These are phyloP conservation scores for Brettanomyces bruxellensis DNA, from an alignment of 805 yeast species.

Conservation along the genomic window DNA sequence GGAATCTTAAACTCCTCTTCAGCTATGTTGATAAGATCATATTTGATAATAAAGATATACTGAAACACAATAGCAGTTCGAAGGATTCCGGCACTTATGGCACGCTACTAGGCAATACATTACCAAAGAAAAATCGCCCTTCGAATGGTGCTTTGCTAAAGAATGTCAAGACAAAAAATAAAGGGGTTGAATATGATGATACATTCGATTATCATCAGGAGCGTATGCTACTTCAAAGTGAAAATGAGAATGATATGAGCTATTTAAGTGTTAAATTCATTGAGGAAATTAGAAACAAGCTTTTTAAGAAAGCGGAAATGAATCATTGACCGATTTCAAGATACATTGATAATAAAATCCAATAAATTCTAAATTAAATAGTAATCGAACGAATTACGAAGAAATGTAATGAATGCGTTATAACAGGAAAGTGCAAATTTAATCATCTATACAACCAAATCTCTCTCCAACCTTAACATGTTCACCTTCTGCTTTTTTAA, in stretches of 20 bases:
- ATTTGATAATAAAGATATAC: background rate
- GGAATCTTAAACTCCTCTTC: conserved; percentile 56
- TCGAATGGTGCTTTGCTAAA: background rate
- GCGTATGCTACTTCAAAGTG: too few relatives aligned
- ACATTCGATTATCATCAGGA: background rate
- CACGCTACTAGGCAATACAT: background rate
- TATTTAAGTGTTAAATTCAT: conserved; percentile 43
- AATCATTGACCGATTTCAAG: too few relatives aligned
- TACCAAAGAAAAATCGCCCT: too few relatives aligned
- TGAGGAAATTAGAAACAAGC: conserved; percentile 38
- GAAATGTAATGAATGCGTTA: background rate
- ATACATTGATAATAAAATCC: background rate
- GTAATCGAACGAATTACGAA: background rate
- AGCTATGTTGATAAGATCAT: conserved; percentile 43
- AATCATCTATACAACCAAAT: conserved; percentile 37
- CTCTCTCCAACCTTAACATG: conserved; percentile 78
- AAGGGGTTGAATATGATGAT: background rate
- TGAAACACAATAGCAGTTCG: background rate
- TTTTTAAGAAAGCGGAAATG: conserved; percentile 23
- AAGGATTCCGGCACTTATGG: background rate
- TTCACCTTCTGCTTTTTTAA: conserved; percentile 62
- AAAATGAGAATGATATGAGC: conserved; percentile 25
- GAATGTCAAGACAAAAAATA: background rate
- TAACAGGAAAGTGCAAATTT: background rate
- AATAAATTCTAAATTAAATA: background rate